phyloP scores from a whole-genome alignment of 2,329 filamentous ascomycete species.

The Clathrospora elynae region DNA sequence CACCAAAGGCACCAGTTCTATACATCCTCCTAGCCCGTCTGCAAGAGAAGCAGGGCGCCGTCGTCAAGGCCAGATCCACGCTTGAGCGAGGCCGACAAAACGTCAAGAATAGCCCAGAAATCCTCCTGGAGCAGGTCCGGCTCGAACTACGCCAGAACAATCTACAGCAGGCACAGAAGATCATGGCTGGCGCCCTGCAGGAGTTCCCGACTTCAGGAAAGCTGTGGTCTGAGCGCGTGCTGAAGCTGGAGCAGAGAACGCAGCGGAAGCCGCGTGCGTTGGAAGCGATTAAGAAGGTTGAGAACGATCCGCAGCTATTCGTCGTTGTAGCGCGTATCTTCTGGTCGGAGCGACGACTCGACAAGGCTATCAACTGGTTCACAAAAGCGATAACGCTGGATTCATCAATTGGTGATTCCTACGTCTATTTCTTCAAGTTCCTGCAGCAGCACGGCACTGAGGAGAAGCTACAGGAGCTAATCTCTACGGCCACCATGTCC shows the following conservation, averaged over 20 bases:
- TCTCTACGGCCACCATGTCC: conserved; percentile 77
- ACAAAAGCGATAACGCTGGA: conserved; percentile 92
- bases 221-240: conserved; percentile 93
- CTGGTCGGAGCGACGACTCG: conserved; percentile 88
- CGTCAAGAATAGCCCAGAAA: conserved; percentile 78
- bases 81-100: conserved; percentile 89
- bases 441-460: conserved; percentile 88
- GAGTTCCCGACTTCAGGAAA: conserved; percentile 87
- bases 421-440: conserved; percentile 99
- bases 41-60: conserved; percentile 80
- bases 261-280: conserved; percentile 89
- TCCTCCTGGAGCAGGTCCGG: conserved; percentile 94
- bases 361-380: conserved; percentile 97
- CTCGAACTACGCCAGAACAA: conserved; percentile 89
- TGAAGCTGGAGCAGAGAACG: conserved; percentile 87
- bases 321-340: conserved; percentile 93
- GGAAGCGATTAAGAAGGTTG: conserved; percentile 96
- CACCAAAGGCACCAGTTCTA: conserved; percentile 79
- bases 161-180: conserved; percentile 78
- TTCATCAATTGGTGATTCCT: conserved; percentile 88
- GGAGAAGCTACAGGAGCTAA: conserved; percentile 86
- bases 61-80: conserved; percentile 91
- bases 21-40: conserved; percentile 89
- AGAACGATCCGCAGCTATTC: conserved; percentile 87
- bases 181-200: conserved; percentile 92